phyloP scores from a whole-genome alignment of 805 yeast genomes.

The Teunomyces pallodes region DNA sequence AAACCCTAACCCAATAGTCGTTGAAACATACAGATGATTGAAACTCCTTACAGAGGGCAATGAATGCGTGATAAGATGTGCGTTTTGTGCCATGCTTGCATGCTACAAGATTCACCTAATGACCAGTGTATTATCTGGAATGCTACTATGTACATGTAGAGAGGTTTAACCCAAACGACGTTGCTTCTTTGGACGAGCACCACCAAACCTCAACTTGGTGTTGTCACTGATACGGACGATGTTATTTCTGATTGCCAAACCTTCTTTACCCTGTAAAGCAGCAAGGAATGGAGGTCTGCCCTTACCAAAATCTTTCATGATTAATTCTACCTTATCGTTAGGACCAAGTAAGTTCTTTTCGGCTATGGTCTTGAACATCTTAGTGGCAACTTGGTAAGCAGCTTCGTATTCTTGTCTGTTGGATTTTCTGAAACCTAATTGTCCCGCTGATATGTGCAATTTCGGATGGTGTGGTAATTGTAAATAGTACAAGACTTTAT shows the following conservation, averaged over 20 bases:
- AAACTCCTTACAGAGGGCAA: background rate
- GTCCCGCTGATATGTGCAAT: slow-evolving; percentile 73
- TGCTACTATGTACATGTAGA: slow-evolving; percentile 7
- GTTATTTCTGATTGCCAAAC: slow-evolving; percentile 60
- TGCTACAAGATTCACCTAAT: background rate
- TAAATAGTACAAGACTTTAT: slow-evolving; percentile 73
- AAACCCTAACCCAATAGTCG: slow-evolving; percentile 5
- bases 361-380: slow-evolving; percentile 68
- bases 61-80: background rate
- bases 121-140: slow-evolving; percentile 2
- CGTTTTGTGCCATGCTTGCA: background rate
- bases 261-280: slow-evolving; percentile 89
- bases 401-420: slow-evolving; percentile 94
- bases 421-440: slow-evolving; percentile 83
- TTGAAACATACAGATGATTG: too few species aligned
- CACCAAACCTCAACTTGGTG: slow-evolving; percentile 88
- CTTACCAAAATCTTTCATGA: slow-evolving; percentile 79
- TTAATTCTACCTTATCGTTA: slow-evolving; percentile 65
- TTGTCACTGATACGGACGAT: slow-evolving; percentile 72
- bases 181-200: slow-evolving; percentile 77
- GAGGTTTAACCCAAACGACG: slow-evolving; percentile 53
- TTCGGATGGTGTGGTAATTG: slow-evolving; percentile 76
- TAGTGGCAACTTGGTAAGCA: slow-evolving; percentile 76
- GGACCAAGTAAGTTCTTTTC: slow-evolving; percentile 53
- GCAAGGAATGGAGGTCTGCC: slow-evolving; percentile 85